These are phyloP conservation scores for Linderniella brevidens DNA, from an alignment of 257 asterid species.

Conservation along the genomic window DNA sequence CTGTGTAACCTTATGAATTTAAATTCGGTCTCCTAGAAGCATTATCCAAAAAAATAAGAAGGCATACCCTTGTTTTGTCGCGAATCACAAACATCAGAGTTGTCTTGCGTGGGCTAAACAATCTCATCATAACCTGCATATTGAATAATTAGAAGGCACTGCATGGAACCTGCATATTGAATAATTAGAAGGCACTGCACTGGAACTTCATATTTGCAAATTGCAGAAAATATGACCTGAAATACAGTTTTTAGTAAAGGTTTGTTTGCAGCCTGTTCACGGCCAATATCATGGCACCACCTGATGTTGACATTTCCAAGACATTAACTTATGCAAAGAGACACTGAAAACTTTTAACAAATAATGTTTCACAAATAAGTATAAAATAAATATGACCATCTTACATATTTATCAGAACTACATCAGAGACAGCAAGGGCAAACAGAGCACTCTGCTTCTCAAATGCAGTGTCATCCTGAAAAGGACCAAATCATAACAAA, in stretches of 20 bases:
- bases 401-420: conserved; percentile 94
- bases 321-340: background rate
- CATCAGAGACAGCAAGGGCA: conserved; percentile 97
- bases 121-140: conserved; percentile 89
- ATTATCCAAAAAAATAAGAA: background rate
- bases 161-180: conserved; percentile 1
- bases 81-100: conserved; percentile 95
- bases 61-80: conserved; percentile 77
- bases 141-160: conserved; percentile 12
- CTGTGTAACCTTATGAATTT: background rate
- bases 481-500: conserved; percentile 10
- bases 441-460: conserved; percentile 96
- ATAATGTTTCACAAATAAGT: background rate
- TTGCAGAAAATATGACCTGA: conserved; percentile 40
- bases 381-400: conserved; percentile 10
- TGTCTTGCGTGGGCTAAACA: conserved; percentile 90
- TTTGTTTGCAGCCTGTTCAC: conserved; percentile 96
- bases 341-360: background rate
- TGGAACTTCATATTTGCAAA: conserved; percentile 4
- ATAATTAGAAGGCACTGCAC: conserved; percentile 13
- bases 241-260: conserved; percentile 91
- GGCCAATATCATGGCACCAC: conserved; percentile 99
- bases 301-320: conserved; percentile 16
- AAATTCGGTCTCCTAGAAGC: background rate
- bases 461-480: conserved; percentile 90